A percentile compares a stretch with the other conserved stretches of the same genome.
phyloP scores from a whole-genome alignment of 2,329 filamentous ascomycete species.

The Colletotrichum musae region DNA sequence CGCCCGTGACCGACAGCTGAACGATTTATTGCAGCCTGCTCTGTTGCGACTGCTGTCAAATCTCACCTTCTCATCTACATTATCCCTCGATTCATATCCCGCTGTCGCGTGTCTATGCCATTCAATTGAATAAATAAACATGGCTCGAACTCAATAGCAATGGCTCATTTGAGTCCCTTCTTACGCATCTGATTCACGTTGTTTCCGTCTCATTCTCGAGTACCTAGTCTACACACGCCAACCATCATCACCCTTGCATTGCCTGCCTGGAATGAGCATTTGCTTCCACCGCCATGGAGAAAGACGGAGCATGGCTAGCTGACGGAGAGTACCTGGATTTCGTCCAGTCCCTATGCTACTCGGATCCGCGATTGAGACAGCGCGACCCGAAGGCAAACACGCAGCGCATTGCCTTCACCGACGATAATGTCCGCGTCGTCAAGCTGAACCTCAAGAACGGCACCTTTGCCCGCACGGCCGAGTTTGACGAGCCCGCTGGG shows the following conservation, averaged over 20 bases:
- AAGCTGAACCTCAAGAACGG: conserved; percentile 38
- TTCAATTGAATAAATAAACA: neutral
- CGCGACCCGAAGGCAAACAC: conserved; percentile 43
- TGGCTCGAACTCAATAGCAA: conserved; percentile 1
- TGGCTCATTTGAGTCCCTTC: conserved; percentile 4
- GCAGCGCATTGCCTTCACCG: conserved; percentile 41
- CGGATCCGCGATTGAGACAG: conserved; percentile 42
- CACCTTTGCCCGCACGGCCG: conserved; percentile 26
- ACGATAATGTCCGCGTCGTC: conserved; percentile 38
- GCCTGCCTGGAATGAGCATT: conserved; percentile 1
- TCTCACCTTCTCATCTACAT: conserved; percentile 1
- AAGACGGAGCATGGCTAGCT: conserved; percentile 33
- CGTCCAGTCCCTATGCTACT: conserved; percentile 37
- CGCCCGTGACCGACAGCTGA: neutral
- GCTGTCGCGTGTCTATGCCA: conserved; percentile 1
- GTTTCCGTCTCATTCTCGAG: neutral
- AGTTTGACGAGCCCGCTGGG: conserved; percentile 29
- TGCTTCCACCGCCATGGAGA: conserved; percentile 23
- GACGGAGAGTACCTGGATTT: conserved; percentile 37
- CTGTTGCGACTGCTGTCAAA: neutral
- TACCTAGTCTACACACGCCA: neutral
- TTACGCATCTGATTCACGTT: neutral
- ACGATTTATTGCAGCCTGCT: conserved; percentile 23
- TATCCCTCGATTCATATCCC: neutral
- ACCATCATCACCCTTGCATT: neutral